Base-by-base conservation (phyloP, 345 rosid genomes). In the Citrus maxima region DNA sequence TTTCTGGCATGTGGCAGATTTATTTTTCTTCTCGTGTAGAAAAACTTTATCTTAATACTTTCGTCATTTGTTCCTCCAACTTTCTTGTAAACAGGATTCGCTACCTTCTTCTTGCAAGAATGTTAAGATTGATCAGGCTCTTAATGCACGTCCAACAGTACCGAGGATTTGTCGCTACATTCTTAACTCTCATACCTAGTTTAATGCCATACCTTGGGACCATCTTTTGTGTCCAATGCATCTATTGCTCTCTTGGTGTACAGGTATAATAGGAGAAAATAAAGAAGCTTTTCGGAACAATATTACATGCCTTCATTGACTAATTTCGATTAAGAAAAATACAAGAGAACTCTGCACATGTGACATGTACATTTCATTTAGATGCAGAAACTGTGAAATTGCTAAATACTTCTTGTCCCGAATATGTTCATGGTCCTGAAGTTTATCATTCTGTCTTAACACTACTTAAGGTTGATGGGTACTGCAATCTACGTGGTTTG, bases 131-230 rank as follows among this genome's bases (percentile, higher is more conserved):
- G 88, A 91, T 94, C 74, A 91, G 99, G 85, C 82, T 96, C 77
- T 84, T 96, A 72, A 87, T 94, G 97, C 83, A 96, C 79, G 97
- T 96, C 67, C 80, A 73, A 59, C 85, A 83, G 32, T 96, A 91
- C 84, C 84, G 94, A 85, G 99, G 97, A 70, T 96, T 96, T 83
- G 80, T 96, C 72, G 92, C 99, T 28, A 96, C 99, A 30, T 93
- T 96, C 80, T 86, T 96, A 62, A 91, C 94, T 64, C 94, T 96
- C 73, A 72, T 96, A 84, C 99, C 98, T 75, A 96, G 99, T 80
- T 77, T 96, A 87, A 93, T 94, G 97, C 98, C 99, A 28, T 96
- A 93, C 78, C 87, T 96, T 37, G 99, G 99, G 40, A 91, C 86
- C 75, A 90, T 96, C 74, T 94, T 94, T 82, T 93, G 97, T 63